These are phyloP conservation scores for Schizothecium vesticola DNA, from an alignment of 495 filamentous ascomycete species.

Conservation along the genomic window DNA sequence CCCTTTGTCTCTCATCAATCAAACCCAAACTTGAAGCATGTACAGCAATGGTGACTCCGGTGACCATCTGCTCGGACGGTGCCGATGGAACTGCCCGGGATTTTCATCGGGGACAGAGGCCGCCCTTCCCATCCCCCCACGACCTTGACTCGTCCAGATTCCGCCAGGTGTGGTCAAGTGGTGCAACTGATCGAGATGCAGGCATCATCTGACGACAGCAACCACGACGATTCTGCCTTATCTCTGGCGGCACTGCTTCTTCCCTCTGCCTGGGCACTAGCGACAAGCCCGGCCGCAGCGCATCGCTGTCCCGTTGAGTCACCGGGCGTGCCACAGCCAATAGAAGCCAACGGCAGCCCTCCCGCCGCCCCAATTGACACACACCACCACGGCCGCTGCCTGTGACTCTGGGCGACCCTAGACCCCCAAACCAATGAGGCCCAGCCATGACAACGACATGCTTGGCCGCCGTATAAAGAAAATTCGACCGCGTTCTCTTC, in stretches of 20 bases:
- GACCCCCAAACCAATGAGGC: not conserved
- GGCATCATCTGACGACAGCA: not conserved
- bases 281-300: constrained; percentile 6
- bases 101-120: not conserved
- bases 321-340: not conserved
- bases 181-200: not conserved
- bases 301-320: not conserved
- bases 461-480: constrained; percentile 1
- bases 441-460: not conserved
- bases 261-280: constrained; percentile 2
- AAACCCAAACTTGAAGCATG: not conserved
- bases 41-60: not conserved
- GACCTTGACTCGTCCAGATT: not conserved
- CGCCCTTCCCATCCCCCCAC: not conserved
- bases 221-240: not conserved
- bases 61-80: not conserved
- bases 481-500: not conserved
- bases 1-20: too few species aligned
- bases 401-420: not conserved
- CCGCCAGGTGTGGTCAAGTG: not conserved
- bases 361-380: not conserved
- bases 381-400: not conserved
- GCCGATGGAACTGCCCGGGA: not conserved
- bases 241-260: not conserved
- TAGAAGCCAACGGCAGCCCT: not conserved